Percentiles rank a stretch among this genome's conserved stretches.
Conservation (phyloP, 352 stramenopile genomes). For the Globisporangium lucens region DNA sequence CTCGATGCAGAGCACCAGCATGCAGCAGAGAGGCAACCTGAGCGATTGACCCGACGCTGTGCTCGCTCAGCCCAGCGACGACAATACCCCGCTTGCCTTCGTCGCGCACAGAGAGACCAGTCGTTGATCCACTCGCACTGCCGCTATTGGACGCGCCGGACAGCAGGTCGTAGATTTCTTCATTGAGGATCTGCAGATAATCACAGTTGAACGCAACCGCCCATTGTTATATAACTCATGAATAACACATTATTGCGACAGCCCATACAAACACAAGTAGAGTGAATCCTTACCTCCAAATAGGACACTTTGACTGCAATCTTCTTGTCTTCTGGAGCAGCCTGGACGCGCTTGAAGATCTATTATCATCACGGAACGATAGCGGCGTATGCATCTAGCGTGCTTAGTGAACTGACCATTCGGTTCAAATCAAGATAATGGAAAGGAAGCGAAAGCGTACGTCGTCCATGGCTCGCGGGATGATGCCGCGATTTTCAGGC, state of each 20-base stretch:
- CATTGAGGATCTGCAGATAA: constrained; percentile 92
- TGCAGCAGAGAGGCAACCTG: constrained; percentile 46
- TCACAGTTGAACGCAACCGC: neutral
- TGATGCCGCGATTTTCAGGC: constrained; percentile 56
- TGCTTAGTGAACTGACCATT: neutral
- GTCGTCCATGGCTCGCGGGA: constrained; percentile 75
- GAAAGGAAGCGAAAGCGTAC: constrained; percentile 21
- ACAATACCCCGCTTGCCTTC: constrained; percentile 88
- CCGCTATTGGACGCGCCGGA: constrained; percentile 11
- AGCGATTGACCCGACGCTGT: constrained; percentile 52
- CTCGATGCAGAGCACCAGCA: constrained; percentile 41
- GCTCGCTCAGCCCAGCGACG: constrained; percentile 80
- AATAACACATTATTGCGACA: neutral
- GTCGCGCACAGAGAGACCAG: constrained; percentile 77
- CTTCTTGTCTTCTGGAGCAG: constrained; percentile 26
- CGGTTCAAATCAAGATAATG: too few species aligned
- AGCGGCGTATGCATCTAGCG: neutral
- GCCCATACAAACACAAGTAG: neutral
- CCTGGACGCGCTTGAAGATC: constrained; percentile 47
- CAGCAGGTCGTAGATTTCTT: constrained; percentile 95
- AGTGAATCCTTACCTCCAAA: constrained; percentile 41
- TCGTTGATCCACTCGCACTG: constrained; percentile 14
- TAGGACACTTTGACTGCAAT: constrained; percentile 67
- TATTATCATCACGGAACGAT: constrained; percentile 8
- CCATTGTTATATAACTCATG: neutral